Evolutionary conservation across 2,329 filamentous ascomycete genomes (phyloP), one percentile per base, ranked within the genome.

Genomic region (Eurotiales sp.): DNA sequence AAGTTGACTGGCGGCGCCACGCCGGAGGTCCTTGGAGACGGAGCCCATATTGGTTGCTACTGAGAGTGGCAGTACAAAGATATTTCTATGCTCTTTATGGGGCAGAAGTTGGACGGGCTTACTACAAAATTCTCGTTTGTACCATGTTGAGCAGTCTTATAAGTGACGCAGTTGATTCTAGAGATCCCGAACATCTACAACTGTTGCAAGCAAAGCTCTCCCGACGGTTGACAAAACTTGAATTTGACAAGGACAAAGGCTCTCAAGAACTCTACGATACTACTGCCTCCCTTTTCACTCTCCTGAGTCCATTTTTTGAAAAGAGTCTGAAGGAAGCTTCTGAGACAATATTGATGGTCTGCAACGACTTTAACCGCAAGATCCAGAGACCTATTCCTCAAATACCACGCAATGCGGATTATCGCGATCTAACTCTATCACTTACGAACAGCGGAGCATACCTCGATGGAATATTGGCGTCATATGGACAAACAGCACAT

Each of bases 21-120:
- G 70, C 74, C 0, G 63, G 73, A 1, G 61, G 71, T 0, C 84
- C 84, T 0, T 88, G 85, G 84, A 72, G 85, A 14, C 71, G 86
- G 36, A 77, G 77, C 1, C 76, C 84, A 0, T 75, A 79, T 49
- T 88, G 83, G 78, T 75, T 88, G 0, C 68, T 83, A 0, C 62
- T 87, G 4, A 79, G 83, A 0, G 82, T 88, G 2, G 71, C 75
- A 0, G 58, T 81, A 2, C 76, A 82, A 47, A 74, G 83, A 0
- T 70, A 77, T 7, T 68, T 87, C 0, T 72, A 66, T 23, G 55
- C 69, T 1, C 21, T 59, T 0, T 57, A 77, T 1, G 75, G 74
- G 1, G 55, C 61, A 1, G 64, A 75, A 1, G 17, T 59, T 0
- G 80, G 80, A 1, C 68, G 72, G 2, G 55, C 75, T 0, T 68